Evolutionary conservation across 1,139 yeast genomes (phyloP).

Genomic region (Saccharomyces hybrid): DNA sequence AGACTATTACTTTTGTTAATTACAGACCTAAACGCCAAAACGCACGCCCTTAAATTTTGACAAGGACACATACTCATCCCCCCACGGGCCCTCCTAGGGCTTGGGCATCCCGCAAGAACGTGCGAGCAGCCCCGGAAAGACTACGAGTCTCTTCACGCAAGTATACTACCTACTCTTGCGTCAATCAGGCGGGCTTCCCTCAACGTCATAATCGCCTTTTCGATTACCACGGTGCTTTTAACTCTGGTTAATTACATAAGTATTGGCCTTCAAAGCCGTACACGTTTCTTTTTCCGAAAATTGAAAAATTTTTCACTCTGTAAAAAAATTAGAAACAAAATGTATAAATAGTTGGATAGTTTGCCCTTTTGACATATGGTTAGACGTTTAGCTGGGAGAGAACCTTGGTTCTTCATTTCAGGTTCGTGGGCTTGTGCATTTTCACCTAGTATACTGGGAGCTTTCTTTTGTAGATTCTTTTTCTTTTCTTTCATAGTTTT

Average conservation of each 20-base stretch:
- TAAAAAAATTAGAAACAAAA: background rate
- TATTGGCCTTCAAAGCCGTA: background rate
- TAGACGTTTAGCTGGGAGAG: background rate
- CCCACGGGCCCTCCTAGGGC: background rate
- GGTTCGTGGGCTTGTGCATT: slow-evolving; percentile 1
- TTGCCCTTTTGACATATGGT: background rate
- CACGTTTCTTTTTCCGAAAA: background rate
- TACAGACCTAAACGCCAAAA: background rate
- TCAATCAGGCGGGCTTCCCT: background rate
- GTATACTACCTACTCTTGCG: background rate
- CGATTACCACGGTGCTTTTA: background rate
- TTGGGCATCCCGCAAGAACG: background rate
- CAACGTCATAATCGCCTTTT: background rate
- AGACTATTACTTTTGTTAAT: background rate
- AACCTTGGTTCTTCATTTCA: background rate
- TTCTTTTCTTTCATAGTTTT: background rate
- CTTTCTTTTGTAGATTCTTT: background rate
- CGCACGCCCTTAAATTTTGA: background rate
- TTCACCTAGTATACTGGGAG: background rate
- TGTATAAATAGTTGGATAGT: background rate
- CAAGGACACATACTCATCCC: background rate
- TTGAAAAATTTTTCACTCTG: background rate
- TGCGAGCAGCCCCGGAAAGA: background rate
- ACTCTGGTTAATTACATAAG: background rate
- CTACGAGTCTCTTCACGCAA: background rate